Base-by-base conservation (phyloP, 371 early-diverging fungal species). In the Furculomyces boomerangus region DNA sequence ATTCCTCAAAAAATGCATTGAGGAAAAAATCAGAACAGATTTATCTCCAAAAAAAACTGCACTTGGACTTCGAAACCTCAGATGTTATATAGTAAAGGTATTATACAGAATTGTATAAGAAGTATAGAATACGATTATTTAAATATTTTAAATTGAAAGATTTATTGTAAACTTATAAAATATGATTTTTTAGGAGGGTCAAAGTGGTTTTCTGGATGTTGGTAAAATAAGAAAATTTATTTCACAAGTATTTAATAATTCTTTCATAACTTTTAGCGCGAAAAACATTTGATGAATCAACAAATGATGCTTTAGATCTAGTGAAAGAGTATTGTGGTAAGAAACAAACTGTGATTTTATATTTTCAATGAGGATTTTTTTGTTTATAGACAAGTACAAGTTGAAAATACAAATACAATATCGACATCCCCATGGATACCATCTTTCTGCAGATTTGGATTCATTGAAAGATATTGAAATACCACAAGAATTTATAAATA, bases 161-260 rank as follows among this genome's bases (percentile, higher is more conserved):
- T 31, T 29, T 1, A 18, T 48, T 30, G 16, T 13, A 32, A 30
- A 18, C 49, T 49, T 48, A 16, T 7, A 24, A 30, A 8, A 16
- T 37, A 49, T 32, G 26, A 41, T 13, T 8, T 22, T 45, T 30
- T 52, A 84, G 78, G 75, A 87, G 3, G 89, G 88, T 0, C 76
- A 82, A 32, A 87, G 87, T 62, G 88, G 90, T 0, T 68, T 93
- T 31, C 74, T 93, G 14, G 94, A 93, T 64, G 88, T 93, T 39
- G 88, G 84, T 75, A 75, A 65, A 71, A 60, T 40, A n/a, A n/a
- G n/a, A n/a, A n/a, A n/a, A n/a, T n/a, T n/a, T n/a, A n/a, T n/a
- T n/a, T n/a, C n/a, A 8, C 2, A 18, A 26, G 16, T 24, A 10
- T 29, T 30, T 2, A 3, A 27, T 1, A 30, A 50, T 26, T 5